Evolutionary conservation across 257 asterid species (phyloP), one percentile per base, ranked within the genome.

Genomic region (Thymus quinquecostatus): DNA sequence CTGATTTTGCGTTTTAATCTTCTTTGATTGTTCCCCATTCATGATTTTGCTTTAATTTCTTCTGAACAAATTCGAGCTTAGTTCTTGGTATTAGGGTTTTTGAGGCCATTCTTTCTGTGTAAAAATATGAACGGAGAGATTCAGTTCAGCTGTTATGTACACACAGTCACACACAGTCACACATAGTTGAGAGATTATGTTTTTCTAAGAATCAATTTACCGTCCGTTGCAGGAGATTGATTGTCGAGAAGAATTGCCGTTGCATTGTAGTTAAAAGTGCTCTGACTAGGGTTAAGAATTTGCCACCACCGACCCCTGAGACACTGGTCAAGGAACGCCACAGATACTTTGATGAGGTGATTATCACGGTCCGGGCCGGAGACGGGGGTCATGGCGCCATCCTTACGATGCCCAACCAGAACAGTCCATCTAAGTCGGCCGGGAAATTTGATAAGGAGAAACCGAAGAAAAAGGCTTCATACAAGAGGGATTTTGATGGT

Each of bases 311-410:
- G 21, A 70, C 83, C 33, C 80, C 81, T 11, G 95, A 87, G 32
- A 77, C 82, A n/a, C 75, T 87, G 57, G 65, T 83, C 43, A 87
- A 82, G 78, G 96, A 93, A 66, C 85, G 85, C 1, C 97, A 90
- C 81, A 93, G 86, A 57, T 90, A 93, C 84, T 93, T 93, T 55
- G 98, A 93, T 77, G 93, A 93, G 77, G 98, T 84, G 63, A 77
- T 83, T 53, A 86, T 93, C 72, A 83, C 92, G 12, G 94, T 93
- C 69, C 92, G 97, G 47, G 84, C 96, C 27, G 98, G 98, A 65
- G 98, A 93, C 74, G 98, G 98, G 38, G 98, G 98, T 54, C 96
- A 93, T 62, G 98, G 98, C 44, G 82, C 94, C 10, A 51, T 87
- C 76, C 91, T 93, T 63, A 80, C 69, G 62, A 77, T 90, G 77